phyloP scores from a whole-genome alignment of 2,329 filamentous ascomycete genomes.

The Hymenoscyphus linearis region DNA sequence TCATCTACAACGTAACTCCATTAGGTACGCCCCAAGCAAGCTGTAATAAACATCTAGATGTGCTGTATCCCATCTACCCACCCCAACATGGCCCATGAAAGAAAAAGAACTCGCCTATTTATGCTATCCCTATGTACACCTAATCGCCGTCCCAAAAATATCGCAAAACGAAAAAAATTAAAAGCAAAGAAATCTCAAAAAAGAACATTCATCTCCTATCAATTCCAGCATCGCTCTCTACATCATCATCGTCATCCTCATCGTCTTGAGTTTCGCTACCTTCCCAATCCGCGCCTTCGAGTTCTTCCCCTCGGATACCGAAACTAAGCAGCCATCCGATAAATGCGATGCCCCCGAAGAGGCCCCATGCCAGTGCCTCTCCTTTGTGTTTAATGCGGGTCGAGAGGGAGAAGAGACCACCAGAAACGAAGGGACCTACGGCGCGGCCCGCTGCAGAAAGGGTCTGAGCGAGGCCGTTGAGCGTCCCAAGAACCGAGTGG shows the following conservation, averaged over 20 bases:
- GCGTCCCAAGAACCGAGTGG: conserved; percentile 75
- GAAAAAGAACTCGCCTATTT: background rate
- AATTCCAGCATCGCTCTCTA: conserved; percentile 4
- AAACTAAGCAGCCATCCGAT: conserved; percentile 76
- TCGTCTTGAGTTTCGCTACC: conserved; percentile 11
- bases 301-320: conserved; percentile 60
- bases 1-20: no score
- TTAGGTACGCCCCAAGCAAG: no score
- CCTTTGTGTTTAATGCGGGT: conserved; percentile 71
- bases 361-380: conserved; percentile 76
- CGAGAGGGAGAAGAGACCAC: conserved; percentile 76
- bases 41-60: no score
- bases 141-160: background rate
- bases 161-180: background rate
- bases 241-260: conserved; percentile 26
- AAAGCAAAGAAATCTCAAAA: background rate
- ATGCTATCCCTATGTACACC: background rate
- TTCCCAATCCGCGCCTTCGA: conserved; percentile 41
- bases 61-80: no score
- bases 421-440: conserved; percentile 82
- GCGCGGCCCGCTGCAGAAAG: conserved; percentile 87
- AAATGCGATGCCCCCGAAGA: conserved; percentile 80
- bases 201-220: background rate
- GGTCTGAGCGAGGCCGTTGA: conserved; percentile 92
- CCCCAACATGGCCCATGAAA: background rate